A percentile compares a stretch with the other conserved stretches of the same genome.
Conservation (phyloP, 2,329 filamentous ascomycete genomes). For the Paraphoma sp. region DNA sequence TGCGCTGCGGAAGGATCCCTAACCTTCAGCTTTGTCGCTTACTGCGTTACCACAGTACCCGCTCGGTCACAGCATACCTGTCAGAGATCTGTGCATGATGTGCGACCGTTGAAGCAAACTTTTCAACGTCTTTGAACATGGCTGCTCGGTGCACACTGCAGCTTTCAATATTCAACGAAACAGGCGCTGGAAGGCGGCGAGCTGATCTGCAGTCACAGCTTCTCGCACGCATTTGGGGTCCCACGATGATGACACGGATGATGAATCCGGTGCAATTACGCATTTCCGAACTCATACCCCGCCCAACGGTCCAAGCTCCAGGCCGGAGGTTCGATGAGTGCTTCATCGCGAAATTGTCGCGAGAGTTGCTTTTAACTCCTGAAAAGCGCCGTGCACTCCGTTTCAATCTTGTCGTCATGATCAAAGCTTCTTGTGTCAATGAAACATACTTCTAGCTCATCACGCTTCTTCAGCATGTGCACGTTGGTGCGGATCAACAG, state of each 20-base stretch:
- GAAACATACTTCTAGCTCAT: constrained; percentile 2
- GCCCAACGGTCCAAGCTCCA: constrained; percentile 26
- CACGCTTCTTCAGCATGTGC: not conserved
- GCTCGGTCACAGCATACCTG: constrained; percentile 27
- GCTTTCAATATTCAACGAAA: constrained; percentile 34
- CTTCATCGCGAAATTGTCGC: constrained; percentile 26
- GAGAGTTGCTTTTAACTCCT: constrained; percentile 15
- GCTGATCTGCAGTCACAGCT: constrained; percentile 18
- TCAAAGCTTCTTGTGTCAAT: not conserved
- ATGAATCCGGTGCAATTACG: constrained; percentile 27
- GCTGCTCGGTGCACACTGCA: constrained; percentile 29
- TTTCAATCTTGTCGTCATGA: too few relatives aligned
- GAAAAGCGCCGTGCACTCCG: constrained; percentile 2
- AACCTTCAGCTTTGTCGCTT: constrained; percentile 28
- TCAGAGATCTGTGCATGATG: constrained; percentile 36
- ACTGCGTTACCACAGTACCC: constrained; percentile 23
- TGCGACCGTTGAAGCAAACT: constrained; percentile 39
- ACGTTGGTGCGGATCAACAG: not conserved
- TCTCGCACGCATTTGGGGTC: constrained; percentile 17
- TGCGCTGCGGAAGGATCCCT: constrained; percentile 23
- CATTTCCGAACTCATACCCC: constrained; percentile 26
- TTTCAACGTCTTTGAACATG: constrained; percentile 28
- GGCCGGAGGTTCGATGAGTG: constrained; percentile 23
- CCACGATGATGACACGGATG: constrained; percentile 26
- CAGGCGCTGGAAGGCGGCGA: constrained; percentile 4